These are phyloP conservation scores for Apiosordaria backusii DNA, from an alignment of 495 filamentous ascomycete species.

Conservation along the genomic window DNA sequence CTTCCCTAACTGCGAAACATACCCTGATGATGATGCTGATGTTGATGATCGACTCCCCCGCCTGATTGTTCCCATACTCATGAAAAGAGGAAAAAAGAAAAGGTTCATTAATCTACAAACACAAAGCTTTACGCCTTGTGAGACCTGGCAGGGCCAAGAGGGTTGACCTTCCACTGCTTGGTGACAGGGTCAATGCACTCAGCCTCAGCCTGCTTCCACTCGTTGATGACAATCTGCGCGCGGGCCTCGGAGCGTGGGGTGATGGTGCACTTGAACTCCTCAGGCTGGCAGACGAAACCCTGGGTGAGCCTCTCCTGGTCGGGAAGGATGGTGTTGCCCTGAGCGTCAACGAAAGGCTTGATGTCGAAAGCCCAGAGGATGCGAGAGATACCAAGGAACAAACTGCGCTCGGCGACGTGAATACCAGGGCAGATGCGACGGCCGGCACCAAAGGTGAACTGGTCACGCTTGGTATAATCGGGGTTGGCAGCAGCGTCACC, in stretches of 20 bases:
- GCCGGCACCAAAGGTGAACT: constrained; percentile 56
- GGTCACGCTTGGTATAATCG: constrained; percentile 38
- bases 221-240: constrained; percentile 28
- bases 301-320: constrained; percentile 42
- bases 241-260: constrained; percentile 32
- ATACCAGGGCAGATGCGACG: constrained; percentile 58
- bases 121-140: constrained; percentile 18
- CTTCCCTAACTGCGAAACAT: background rate
- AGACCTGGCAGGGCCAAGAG: constrained; percentile 13
- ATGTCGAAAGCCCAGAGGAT: constrained; percentile 56
- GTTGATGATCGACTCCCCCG: background rate
- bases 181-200: constrained; percentile 33
- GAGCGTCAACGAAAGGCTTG: constrained; percentile 27
- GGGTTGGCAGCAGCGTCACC: constrained; percentile 34
- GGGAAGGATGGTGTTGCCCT: constrained; percentile 36
- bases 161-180: constrained; percentile 29
- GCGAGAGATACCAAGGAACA: constrained; percentile 50
- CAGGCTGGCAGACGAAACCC: constrained; percentile 44
- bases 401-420: constrained; percentile 53
- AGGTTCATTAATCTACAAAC: background rate
- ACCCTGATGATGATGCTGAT: constrained; percentile 3
- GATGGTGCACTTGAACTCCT: constrained; percentile 36
- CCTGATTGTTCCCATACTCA: background rate
- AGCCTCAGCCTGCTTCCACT: constrained; percentile 37
- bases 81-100: constrained; percentile 5